phyloP scores from a whole-genome alignment of 371 early-diverging fungal species.

The Mucor lusitanicus region DNA sequence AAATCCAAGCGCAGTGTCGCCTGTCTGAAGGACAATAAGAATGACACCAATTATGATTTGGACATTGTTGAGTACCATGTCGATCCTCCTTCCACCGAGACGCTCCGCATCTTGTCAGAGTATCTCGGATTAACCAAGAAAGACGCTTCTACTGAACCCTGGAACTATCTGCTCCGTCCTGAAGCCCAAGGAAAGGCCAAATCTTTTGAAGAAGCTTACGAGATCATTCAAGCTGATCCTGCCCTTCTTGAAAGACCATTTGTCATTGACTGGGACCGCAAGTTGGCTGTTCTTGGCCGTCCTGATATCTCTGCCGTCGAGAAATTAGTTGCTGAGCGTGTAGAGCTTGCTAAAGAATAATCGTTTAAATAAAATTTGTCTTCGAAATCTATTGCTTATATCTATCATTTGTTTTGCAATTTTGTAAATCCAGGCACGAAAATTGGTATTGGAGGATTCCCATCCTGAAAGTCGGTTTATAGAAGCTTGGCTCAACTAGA shows the following conservation, averaged over 20 bases:
- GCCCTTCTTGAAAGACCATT: slow-evolving; percentile 47
- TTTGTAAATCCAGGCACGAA: background rate
- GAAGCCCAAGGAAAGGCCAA: slow-evolving; percentile 28
- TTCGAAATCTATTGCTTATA: too few relatives aligned
- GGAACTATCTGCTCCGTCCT: slow-evolving; percentile 32
- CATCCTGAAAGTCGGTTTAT: background rate
- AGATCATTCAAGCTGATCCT: slow-evolving; percentile 36
- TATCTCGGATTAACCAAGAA: slow-evolving; percentile 33
- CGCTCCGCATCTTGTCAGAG: slow-evolving; percentile 24
- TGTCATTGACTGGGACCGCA: slow-evolving; percentile 48
- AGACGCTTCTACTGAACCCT: slow-evolving; percentile 9
- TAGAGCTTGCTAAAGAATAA: background rate
- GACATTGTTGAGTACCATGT: slow-evolving; percentile 35
- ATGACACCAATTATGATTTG: slow-evolving; percentile 23
- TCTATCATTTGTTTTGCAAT: too few relatives aligned
- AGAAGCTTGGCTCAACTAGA: background rate
- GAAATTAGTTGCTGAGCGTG: slow-evolving; percentile 19
- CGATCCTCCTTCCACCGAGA: slow-evolving; percentile 30
- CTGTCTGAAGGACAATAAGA: slow-evolving; percentile 27
- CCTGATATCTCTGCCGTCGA: slow-evolving; percentile 39
- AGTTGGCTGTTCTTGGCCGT: slow-evolving; percentile 47
- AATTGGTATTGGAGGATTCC: too few relatives aligned
- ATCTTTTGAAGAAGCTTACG: slow-evolving; percentile 35
- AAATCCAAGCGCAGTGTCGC: slow-evolving; percentile 33
- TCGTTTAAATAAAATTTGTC: background rate